Percentiles rank a stretch among this genome's conserved stretches.
phyloP scores from a whole-genome alignment of 495 filamentous ascomycete genomes.

The Lineolata rhizophorae region DNA sequence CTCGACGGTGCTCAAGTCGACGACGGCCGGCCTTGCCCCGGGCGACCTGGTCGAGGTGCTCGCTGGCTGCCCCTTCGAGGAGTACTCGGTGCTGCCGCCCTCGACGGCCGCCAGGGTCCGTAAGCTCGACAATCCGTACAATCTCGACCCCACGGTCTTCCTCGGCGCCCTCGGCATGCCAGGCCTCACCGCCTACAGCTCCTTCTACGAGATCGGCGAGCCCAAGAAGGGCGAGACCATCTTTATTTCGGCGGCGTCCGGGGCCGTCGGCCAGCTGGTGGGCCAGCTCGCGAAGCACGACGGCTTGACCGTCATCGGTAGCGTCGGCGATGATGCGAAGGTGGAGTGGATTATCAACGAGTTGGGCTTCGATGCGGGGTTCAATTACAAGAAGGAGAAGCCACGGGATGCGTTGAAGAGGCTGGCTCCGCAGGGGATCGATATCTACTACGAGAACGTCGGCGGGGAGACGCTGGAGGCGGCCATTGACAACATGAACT shows the following conservation, averaged over 20 bases:
- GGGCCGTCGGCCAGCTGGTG: slow-evolving; percentile 68
- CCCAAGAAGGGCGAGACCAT: slow-evolving; percentile 80
- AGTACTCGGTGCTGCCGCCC: slow-evolving; percentile 15
- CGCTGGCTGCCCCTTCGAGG: slow-evolving; percentile 9
- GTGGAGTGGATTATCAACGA: slow-evolving; percentile 27
- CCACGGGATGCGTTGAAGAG: slow-evolving; percentile 45
- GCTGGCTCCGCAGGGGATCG: slow-evolving; percentile 62
- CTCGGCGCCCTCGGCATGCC: slow-evolving; percentile 72
- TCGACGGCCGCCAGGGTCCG: slow-evolving; percentile 4
- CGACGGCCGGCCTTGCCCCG: slow-evolving; percentile 13
- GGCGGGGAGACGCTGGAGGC: slow-evolving; percentile 77
- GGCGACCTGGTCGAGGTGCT: slow-evolving; percentile 13
- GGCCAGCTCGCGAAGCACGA: slow-evolving; percentile 76
- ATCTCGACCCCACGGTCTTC: slow-evolving; percentile 39
- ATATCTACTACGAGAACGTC: slow-evolving; percentile 94
- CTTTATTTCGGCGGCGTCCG: slow-evolving; percentile 61
- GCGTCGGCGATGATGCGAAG: slow-evolving; percentile 33
- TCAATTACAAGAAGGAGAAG: slow-evolving; percentile 48
- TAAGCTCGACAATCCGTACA: slow-evolving; percentile 33
- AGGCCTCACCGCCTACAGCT: slow-evolving; percentile 63
- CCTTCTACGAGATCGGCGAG: slow-evolving; percentile 61
- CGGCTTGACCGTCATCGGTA: slow-evolving; percentile 63
- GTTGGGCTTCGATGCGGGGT: slow-evolving; percentile 28
- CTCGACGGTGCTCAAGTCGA: slow-evolving; percentile 16
- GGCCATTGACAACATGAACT: slow-evolving; percentile 42